Base-by-base conservation (phyloP, 495 filamentous ascomycete species). In the Aspergillus ellipticus region DNA sequence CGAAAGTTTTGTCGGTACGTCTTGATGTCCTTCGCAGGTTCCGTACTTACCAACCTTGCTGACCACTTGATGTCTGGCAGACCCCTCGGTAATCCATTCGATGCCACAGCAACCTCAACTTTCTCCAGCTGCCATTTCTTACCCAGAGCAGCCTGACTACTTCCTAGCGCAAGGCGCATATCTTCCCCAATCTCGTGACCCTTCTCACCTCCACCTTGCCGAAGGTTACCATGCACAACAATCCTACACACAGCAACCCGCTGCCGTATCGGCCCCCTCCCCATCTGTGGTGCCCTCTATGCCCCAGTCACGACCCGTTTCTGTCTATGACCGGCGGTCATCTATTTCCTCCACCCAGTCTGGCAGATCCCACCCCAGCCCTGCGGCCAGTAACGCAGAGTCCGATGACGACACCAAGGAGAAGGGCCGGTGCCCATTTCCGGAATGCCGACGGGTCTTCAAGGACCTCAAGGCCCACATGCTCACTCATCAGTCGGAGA, bases 381-480 rank as follows among this genome's bases (percentile, higher is more conserved):
- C 79, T 2, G 72, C 74, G 15, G 79, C 81, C 24, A 79, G 72
- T 57, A 76, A 69, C 65, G 56, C 76, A 39, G 78, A 84, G 42
- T 61, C 73, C 35, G 83, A 88, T 37, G 88, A 90, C 17, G 86
- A 86, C 41, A 69, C 69, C 31, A 80, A 79, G 49, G 79, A 85
- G 57, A 85, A 87, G 65, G 86, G 86, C 43, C 82, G 88, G 42
- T 97, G 92, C 72, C 88, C 89, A 11, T 82, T 89, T 61, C 84
- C 88, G 0, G 90, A 94, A 21, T 97, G 92, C 58, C 90, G 91
- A 15, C 85, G 89, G 52, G 79, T 89, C n/a, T 96, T 96, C 81
- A 95, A 95, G 65, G 92, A 97, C 61, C 73, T 96, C 50, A 94
- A 93, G 62, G 92, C 94, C 5, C 94, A 99, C 70, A 92, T 96